Percentiles rank a stretch among this genome's conserved stretches.
Evolutionary conservation across 2,329 filamentous ascomycete species (phyloP).

Genomic region (Chaetomiaceae sp.): DNA sequence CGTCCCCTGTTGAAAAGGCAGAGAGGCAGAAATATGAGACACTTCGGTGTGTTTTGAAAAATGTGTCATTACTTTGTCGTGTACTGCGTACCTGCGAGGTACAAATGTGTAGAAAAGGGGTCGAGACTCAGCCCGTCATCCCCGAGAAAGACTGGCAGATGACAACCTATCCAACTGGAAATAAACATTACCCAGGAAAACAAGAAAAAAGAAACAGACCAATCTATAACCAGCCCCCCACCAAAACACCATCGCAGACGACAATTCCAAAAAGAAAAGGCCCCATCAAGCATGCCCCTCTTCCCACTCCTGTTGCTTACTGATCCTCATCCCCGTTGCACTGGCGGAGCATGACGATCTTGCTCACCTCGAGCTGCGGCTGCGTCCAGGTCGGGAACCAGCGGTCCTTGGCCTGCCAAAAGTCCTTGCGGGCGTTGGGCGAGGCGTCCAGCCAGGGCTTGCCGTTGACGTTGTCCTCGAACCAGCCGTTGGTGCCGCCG

Average conservation of each 20-base stretch:
- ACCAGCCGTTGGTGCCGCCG: constrained; percentile 79
- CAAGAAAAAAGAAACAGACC: no score
- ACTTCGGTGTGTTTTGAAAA: no score
- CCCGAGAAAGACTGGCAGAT: no score
- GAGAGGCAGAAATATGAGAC: no score
- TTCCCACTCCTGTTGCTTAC: constrained; percentile 24
- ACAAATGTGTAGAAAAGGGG: neutral
- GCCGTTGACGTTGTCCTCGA: constrained; percentile 62
- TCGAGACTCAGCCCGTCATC: no score
- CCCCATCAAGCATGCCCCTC: neutral
- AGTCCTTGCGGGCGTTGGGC: constrained; percentile 64
- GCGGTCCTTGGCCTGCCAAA: constrained; percentile 61
- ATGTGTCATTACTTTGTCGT: no score
- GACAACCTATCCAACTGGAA: neutral
- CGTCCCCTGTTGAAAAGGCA: no score
- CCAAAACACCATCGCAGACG: constrained; percentile 12
- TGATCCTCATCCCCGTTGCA: constrained; percentile 57
- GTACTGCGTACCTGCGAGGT: no score
- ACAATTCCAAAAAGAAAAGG: neutral
- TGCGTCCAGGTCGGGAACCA: constrained; percentile 71
- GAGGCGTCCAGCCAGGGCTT: constrained; percentile 78
- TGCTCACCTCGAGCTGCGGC: constrained; percentile 63
- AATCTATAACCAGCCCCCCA: constrained; percentile 4
- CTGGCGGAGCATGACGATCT: constrained; percentile 67
- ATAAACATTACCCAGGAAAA: neutral